Conservation (phyloP, 345 rosid species). For the Citrus unshiu region DNA sequence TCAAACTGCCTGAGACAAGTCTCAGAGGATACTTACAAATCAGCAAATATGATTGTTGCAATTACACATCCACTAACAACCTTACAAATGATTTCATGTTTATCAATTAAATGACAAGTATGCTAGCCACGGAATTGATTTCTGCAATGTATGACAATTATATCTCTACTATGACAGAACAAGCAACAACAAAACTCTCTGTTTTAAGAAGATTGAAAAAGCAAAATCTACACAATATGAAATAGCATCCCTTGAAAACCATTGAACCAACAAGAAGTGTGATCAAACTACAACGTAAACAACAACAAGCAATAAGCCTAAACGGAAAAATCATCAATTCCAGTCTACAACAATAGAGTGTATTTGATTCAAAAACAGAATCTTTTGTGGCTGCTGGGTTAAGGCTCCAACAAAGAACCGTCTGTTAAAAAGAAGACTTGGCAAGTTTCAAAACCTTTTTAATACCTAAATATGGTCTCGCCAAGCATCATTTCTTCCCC, state of each 20-base stretch:
- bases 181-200: neutral
- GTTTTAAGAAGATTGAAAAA: neutral
- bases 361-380: neutral
- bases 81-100: neutral
- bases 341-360: neutral
- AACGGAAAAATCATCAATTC: neutral
- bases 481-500: neutral
- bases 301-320: neutral
- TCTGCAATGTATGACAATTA: neutral
- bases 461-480: neutral
- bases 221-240: neutral
- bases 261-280: neutral
- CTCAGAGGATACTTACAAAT: too few species aligned
- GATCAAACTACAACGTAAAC: neutral
- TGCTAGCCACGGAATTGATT: neutral
- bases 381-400: neutral
- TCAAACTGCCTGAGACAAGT: too few species aligned
- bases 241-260: neutral
- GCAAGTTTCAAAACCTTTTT: neutral
- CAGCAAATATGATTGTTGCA: neutral
- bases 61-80: neutral
- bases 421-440: neutral
- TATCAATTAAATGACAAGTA: neutral
- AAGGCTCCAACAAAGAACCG: too few species aligned
- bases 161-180: neutral